Conservation (phyloP, 2,329 filamentous ascomycete species). For the Botrytis deweyae region DNA sequence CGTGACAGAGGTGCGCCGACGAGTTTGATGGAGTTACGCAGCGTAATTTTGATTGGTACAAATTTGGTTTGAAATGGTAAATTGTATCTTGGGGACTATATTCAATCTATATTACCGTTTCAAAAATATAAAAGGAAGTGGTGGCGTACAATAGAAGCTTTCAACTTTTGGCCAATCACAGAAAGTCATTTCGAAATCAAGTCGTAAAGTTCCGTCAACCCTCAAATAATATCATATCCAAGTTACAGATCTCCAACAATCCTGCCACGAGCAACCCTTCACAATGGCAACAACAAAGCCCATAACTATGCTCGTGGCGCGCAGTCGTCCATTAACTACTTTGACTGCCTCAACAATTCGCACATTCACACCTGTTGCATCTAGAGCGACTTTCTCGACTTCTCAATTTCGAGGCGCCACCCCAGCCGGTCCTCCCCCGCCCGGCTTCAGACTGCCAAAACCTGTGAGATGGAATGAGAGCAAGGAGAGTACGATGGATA, state of each 20-base stretch:
- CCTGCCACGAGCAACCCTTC: slow-evolving; percentile 37
- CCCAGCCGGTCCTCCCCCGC: slow-evolving; percentile 74
- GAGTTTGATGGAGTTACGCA: background rate
- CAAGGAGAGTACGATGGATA: slow-evolving; percentile 74
- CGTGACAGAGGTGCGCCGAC: slow-evolving; percentile 13
- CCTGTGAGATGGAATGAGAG: slow-evolving; percentile 78
- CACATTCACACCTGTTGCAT: slow-evolving; percentile 29
- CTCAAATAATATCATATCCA: slow-evolving; percentile 21
- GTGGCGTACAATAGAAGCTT: slow-evolving; percentile 15
- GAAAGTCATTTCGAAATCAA: slow-evolving; percentile 19
- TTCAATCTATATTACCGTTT: background rate
- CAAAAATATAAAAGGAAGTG: slow-evolving; percentile 2
- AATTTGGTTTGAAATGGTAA: background rate
- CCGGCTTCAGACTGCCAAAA: slow-evolving; percentile 74
- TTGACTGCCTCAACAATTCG: slow-evolving; percentile 32
- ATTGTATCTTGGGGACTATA: background rate
- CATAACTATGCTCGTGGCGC: slow-evolving; percentile 41
- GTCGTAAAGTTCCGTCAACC: slow-evolving; percentile 20
- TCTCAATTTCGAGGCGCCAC: slow-evolving; percentile 49
- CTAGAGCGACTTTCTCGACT: slow-evolving; percentile 37
- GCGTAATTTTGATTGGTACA: background rate
- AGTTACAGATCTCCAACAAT: slow-evolving; percentile 30
- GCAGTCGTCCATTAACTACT: slow-evolving; percentile 36
- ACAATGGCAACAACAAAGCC: slow-evolving; percentile 41
- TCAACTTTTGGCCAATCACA: slow-evolving; percentile 18